Percentiles rank a stretch among this genome's conserved stretches.
Conservation (phyloP, 2,329 filamentous ascomycete genomes). For the Fusarium sublunatum region DNA sequence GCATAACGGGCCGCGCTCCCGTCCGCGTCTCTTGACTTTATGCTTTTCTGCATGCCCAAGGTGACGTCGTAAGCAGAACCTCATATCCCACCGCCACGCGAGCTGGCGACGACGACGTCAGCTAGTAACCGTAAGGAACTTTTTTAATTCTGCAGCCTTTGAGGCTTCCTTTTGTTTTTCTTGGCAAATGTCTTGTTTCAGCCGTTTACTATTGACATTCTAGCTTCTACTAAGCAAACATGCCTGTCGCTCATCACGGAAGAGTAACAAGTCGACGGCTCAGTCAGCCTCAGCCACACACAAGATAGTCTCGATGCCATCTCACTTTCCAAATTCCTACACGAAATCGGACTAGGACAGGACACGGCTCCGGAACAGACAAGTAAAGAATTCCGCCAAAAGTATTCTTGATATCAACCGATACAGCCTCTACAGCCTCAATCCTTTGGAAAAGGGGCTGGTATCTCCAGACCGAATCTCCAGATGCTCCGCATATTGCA, state of each 20-base stretch:
- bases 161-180: slow-evolving; percentile 41
- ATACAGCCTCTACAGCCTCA: background rate
- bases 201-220: slow-evolving; percentile 1
- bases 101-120: slow-evolving; percentile 40
- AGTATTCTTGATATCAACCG: background rate
- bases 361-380: background rate
- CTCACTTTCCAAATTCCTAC: slow-evolving; percentile 12
- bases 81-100: slow-evolving; percentile 37
- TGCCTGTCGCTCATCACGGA: slow-evolving; percentile 12
- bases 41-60: slow-evolving; percentile 23
- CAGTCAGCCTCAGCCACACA: slow-evolving; percentile 33
- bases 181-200: slow-evolving; percentile 26
- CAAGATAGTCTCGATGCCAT: slow-evolving; percentile 3
- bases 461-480: slow-evolving; percentile 39
- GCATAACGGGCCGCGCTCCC: slow-evolving; percentile 24
- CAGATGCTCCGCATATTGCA: slow-evolving; percentile 43
- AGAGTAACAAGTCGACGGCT: background rate
- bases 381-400: background rate
- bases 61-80: slow-evolving; percentile 45
- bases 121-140: slow-evolving; percentile 24
- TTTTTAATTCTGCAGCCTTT: slow-evolving; percentile 44
- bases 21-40: slow-evolving; percentile 28
- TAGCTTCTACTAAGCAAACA: slow-evolving; percentile 1
- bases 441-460: slow-evolving; percentile 39
- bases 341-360: background rate